Conservation (phyloP, 192 early-diverging fungal genomes). For the Ambispora gerdemannii region DNA sequence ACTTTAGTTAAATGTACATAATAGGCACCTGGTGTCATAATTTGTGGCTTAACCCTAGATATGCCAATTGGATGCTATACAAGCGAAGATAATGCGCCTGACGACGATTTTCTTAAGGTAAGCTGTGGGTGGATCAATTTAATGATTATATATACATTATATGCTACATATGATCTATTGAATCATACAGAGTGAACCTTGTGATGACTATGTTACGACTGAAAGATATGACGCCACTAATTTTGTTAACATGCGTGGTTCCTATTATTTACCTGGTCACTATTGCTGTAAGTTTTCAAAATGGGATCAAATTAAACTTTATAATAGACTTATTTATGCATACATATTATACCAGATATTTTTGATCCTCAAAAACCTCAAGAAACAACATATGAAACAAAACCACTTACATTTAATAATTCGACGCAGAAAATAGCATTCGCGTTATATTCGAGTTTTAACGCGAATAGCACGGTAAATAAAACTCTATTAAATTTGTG, state of each 20-base stretch:
- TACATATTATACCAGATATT: constrained; percentile 4
- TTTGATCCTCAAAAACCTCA: background rate
- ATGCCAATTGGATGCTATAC: background rate
- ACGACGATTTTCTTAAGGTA: constrained; percentile 22
- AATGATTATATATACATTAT: no score
- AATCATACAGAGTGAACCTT: background rate
- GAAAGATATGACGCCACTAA: constrained; percentile 4
- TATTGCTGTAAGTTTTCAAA: constrained; percentile 20
- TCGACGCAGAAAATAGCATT: constrained; percentile 19
- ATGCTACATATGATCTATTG: background rate
- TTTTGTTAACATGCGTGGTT: constrained; percentile 24
- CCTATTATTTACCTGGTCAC: background rate
- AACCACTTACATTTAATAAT: constrained; percentile 15
- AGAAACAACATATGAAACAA: background rate
- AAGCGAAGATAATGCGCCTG: constrained; percentile 5
- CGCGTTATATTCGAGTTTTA: constrained; percentile 2
- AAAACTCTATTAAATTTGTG: background rate
- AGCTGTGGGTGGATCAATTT: no score
- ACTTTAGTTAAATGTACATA: background rate
- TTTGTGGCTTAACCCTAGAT: background rate
- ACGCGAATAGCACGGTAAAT: constrained; percentile 24
- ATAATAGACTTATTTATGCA: background rate
- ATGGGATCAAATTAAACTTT: background rate
- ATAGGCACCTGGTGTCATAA: constrained; percentile 8
- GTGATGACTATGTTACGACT: constrained; percentile 4